phyloP scores from a whole-genome alignment of 768 basidiomycete genomes.

The Boletus vinaceobasis region DNA sequence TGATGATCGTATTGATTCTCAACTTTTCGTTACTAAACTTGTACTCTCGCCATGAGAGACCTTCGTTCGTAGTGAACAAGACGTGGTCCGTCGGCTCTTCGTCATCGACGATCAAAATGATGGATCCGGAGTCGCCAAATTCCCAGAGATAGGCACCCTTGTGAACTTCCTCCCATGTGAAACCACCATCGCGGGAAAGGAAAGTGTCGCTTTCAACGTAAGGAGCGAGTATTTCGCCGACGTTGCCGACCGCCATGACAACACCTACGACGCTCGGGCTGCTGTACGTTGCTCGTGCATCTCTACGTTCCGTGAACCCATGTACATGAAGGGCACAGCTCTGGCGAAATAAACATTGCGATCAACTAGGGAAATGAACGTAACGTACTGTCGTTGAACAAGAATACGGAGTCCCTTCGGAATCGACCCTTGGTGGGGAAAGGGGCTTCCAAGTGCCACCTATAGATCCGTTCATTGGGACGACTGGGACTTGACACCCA shows the following conservation, averaged over 20 bases:
- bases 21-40: slow-evolving; percentile 70
- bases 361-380: background rate
- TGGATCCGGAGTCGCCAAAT: slow-evolving; percentile 94
- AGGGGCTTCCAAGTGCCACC: slow-evolving; percentile 87
- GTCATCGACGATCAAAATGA: slow-evolving; percentile 93
- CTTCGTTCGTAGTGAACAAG: slow-evolving; percentile 88
- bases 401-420: slow-evolving; percentile 64
- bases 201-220: slow-evolving; percentile 93
- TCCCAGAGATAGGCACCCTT: slow-evolving; percentile 98
- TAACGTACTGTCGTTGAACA: slow-evolving; percentile 63
- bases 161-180: slow-evolving; percentile 98
- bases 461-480: slow-evolving; percentile 25
- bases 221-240: slow-evolving; percentile 74
- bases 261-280: slow-evolving; percentile 90
- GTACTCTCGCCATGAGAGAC: slow-evolving; percentile 84
- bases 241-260: slow-evolving; percentile 95
- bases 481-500: background rate
- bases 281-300: slow-evolving; percentile 90
- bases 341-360: slow-evolving; percentile 37
- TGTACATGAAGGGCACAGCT: slow-evolving; percentile 87
- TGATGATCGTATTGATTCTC: slow-evolving; percentile 73
- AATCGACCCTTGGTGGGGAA: slow-evolving; percentile 71
- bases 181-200: slow-evolving; percentile 93
- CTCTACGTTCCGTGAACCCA: slow-evolving; percentile 90
- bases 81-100: slow-evolving; percentile 90